Conservation (phyloP, 2,329 filamentous ascomycete genomes). For the Penicillium sp. region DNA sequence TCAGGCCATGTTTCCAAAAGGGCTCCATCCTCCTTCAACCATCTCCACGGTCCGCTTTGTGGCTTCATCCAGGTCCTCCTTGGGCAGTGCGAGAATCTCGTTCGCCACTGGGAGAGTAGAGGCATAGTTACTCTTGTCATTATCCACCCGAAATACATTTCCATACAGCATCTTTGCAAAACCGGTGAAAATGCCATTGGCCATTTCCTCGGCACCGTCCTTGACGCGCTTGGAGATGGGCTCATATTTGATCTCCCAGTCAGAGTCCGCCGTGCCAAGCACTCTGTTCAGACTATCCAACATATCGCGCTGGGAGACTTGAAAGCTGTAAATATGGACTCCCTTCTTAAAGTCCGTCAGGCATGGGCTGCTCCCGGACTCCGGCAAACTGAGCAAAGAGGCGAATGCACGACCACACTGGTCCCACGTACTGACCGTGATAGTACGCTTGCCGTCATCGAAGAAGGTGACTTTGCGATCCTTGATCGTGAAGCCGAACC, state of each 20-base stretch:
- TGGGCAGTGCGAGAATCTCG: constrained; percentile 4
- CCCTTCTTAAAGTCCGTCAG: constrained; percentile 40
- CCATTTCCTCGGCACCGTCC: constrained; percentile 8
- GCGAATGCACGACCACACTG: constrained; percentile 58
- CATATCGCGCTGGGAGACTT: constrained; percentile 63
- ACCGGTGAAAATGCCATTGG: constrained; percentile 5
- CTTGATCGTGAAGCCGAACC: constrained; percentile 52
- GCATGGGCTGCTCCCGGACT: constrained; percentile 41
- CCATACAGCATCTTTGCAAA: constrained; percentile 13
- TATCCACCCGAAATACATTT: constrained; percentile 1
- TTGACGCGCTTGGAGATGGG: constrained; percentile 8
- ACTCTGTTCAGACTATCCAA: constrained; percentile 59
- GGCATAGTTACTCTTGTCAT: constrained; percentile 9
- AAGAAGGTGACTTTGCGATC: constrained; percentile 46
- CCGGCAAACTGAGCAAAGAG: constrained; percentile 47
- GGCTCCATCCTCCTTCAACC: constrained; percentile 15
- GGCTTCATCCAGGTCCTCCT: constrained; percentile 16
- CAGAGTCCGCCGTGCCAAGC: constrained; percentile 55
- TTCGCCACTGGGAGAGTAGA: constrained; percentile 5
- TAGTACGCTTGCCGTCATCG: constrained; percentile 57
- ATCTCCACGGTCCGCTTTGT: constrained; percentile 16
- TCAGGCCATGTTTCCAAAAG: constrained; percentile 1
- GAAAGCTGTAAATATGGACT: constrained; percentile 57
- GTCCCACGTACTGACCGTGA: constrained; percentile 61
- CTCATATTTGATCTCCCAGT: constrained; percentile 50